Conservation (phyloP, 495 filamentous ascomycete species). For the Neurospora hispaniola region DNA sequence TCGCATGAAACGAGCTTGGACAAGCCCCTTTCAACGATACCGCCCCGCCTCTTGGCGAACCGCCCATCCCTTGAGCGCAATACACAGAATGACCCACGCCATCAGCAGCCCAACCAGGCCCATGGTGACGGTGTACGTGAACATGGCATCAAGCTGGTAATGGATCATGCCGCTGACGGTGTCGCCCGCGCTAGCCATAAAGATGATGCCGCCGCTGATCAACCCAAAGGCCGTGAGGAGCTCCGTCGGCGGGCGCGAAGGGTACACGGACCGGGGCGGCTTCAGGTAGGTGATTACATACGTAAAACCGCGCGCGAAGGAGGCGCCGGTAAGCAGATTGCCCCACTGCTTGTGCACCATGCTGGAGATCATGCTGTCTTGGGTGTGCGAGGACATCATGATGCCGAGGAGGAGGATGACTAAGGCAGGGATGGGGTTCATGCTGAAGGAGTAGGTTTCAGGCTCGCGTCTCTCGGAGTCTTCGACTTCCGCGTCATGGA, state of each 20-base stretch:
- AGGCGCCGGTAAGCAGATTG: conserved; percentile 69
- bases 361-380: conserved; percentile 70
- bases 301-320: conserved; percentile 65
- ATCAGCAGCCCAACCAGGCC: conserved; percentile 75
- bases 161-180: conserved; percentile 68
- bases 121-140: conserved; percentile 83
- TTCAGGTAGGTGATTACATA: conserved; percentile 72
- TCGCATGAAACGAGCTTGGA: neutral
- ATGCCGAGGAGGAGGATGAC: conserved; percentile 77
- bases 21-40: neutral
- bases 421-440: conserved; percentile 84
- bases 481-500: conserved; percentile 35
- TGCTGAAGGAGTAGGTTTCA: conserved; percentile 58
- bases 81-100: conserved; percentile 66
- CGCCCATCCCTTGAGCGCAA: conserved; percentile 90
- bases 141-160: conserved; percentile 72
- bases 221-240: conserved; percentile 78
- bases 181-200: conserved; percentile 81
- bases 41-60: conserved; percentile 44
- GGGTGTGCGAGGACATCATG: conserved; percentile 94
- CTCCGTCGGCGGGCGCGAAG: conserved; percentile 85
- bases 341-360: conserved; percentile 97
- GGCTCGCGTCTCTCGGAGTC: conserved; percentile 41
- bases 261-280: conserved; percentile 75
- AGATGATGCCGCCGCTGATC: conserved; percentile 76